Percentiles rank a stretch among this genome's conserved stretches.
phyloP scores from a whole-genome alignment of 176 grass and related monocot genomes.

The Oryza rufipogon region DNA sequence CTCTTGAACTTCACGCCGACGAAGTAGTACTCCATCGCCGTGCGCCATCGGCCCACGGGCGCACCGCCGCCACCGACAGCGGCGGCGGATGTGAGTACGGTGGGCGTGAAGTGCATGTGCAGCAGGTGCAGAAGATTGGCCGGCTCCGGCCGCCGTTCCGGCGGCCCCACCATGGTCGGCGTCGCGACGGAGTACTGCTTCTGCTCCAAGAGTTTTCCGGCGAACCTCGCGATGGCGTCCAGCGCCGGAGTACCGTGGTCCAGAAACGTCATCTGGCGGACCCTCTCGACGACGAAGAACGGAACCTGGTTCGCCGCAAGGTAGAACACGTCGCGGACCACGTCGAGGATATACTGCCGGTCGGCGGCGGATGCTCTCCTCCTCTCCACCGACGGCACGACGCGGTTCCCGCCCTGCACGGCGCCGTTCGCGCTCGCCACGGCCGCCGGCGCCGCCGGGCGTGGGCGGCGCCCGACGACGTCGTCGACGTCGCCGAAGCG shows the following conservation, averaged over 20 bases:
- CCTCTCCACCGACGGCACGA: background rate
- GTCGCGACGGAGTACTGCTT: background rate
- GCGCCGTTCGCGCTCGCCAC: background rate
- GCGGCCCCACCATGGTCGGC: background rate
- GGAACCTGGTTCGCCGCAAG: conserved; percentile 26
- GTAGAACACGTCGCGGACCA: conserved; percentile 31
- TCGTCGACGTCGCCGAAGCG: background rate
- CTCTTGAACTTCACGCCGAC: conserved; percentile 14
- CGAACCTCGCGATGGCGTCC: background rate
- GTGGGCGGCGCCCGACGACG: background rate
- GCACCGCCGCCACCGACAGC: background rate
- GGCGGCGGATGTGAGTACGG: too few species aligned
- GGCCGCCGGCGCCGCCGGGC: background rate
- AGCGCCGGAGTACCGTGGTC: background rate
- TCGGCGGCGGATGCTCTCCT: too few species aligned
- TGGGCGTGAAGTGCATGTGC: background rate
- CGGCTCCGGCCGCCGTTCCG: background rate
- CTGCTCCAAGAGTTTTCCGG: background rate
- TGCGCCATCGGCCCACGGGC: conserved; percentile 8
- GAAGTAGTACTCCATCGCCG: background rate
- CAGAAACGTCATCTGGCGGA: background rate
- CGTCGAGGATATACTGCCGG: background rate
- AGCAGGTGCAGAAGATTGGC: conserved; percentile 30
- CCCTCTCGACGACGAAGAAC: background rate
- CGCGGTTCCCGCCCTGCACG: background rate